These are phyloP conservation scores for Fusarium verrucosum DNA, from an alignment of 2,329 filamentous ascomycete genomes.

Conservation along the genomic window DNA sequence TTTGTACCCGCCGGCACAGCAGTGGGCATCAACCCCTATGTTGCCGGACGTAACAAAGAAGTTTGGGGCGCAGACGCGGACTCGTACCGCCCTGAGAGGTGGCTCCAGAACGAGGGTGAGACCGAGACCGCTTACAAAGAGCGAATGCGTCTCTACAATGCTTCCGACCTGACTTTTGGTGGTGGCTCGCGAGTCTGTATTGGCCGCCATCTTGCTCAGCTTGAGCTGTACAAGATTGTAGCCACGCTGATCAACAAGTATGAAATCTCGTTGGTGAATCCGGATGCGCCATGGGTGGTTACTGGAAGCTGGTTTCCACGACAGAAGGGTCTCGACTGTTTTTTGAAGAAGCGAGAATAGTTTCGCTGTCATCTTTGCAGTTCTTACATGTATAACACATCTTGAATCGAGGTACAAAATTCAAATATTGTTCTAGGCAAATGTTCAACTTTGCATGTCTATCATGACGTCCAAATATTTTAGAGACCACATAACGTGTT, in stretches of 20 bases:
- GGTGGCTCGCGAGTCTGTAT: slow-evolving; percentile 49
- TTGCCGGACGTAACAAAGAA: slow-evolving; percentile 51
- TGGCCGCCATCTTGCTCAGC: slow-evolving; percentile 48
- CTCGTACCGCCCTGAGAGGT: slow-evolving; percentile 58
- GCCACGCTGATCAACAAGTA: slow-evolving; percentile 58
- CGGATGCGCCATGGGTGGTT: slow-evolving; percentile 22
- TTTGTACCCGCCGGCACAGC: slow-evolving; percentile 50
- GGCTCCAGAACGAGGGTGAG: slow-evolving; percentile 48
- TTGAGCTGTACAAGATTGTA: slow-evolving; percentile 50
- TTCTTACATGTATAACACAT: no score
- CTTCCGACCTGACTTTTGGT: slow-evolving; percentile 49
- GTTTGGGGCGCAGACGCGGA: slow-evolving; percentile 59
- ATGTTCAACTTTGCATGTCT: no score
- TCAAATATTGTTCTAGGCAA: no score
- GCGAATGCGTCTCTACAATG: slow-evolving; percentile 50
- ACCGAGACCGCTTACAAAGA: slow-evolving; percentile 42
- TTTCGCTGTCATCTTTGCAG: no score
- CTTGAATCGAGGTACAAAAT: no score
- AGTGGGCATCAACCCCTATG: slow-evolving; percentile 55
- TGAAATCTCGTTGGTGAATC: slow-evolving; percentile 50
- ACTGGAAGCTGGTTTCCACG: slow-evolving; percentile 34
- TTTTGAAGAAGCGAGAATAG: slow-evolving; percentile 19
- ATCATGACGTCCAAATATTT: no score
- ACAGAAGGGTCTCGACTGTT: slow-evolving; percentile 25
- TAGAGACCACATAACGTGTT: no score